phyloP scores from a whole-genome alignment of 2,329 filamentous ascomycete species.

The Parastagonospora avenae region DNA sequence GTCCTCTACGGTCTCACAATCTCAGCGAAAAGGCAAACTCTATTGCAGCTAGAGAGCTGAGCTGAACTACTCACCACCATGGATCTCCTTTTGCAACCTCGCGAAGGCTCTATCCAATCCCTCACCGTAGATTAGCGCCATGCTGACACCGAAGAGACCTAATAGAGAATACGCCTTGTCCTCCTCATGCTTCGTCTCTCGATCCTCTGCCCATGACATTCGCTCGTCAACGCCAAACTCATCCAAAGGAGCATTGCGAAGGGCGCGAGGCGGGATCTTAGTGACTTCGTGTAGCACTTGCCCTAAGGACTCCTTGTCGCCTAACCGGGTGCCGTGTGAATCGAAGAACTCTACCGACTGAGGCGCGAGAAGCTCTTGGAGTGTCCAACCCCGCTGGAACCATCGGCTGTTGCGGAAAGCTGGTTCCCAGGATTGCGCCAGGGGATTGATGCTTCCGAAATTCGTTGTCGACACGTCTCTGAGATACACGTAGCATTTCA shows the following conservation, averaged over 20 bases:
- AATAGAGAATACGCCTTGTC: constrained; percentile 4
- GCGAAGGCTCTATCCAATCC: neutral
- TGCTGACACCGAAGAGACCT: constrained; percentile 2
- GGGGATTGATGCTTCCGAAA: neutral
- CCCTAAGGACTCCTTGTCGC: no score
- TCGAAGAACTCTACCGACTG: no score
- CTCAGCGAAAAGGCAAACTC: no score
- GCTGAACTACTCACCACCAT: no score
- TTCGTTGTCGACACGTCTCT: constrained; percentile 2
- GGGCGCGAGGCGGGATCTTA: neutral
- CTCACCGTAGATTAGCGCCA: constrained; percentile 5
- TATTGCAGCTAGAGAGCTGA: no score
- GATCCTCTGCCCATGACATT: constrained; percentile 9
- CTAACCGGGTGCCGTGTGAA: no score
- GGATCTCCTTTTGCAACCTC: neutral
- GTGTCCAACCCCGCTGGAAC: no score
- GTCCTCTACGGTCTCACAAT: no score
- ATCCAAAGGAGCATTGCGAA: neutral
- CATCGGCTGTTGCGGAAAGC: constrained; percentile 5
- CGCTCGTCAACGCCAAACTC: constrained; percentile 2
- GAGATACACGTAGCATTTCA: constrained; percentile 5
- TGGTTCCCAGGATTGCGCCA: constrained; percentile 4
- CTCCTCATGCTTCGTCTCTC: neutral
- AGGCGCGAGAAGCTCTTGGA: no score
- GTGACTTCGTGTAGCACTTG: constrained; percentile 4